Conservation (phyloP, 139 green algal genomes). For the Chlamydomonas sp. region DNA sequence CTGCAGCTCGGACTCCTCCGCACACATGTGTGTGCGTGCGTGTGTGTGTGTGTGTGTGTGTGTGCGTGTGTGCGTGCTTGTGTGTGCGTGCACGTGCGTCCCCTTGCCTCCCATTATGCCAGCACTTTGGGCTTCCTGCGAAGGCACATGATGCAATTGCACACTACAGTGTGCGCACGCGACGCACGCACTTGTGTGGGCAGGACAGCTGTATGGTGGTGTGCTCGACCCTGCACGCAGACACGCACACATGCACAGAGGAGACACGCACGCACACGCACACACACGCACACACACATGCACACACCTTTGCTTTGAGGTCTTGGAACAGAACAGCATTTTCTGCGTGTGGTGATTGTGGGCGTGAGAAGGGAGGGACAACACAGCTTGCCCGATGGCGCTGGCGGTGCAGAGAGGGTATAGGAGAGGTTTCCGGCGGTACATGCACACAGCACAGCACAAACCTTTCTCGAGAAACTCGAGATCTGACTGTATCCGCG, state of each 20-base stretch:
- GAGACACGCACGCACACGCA: no score
- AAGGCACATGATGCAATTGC: no score
- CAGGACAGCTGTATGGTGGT: background rate
- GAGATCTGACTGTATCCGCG: constrained; percentile 7
- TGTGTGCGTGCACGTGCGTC: background rate
- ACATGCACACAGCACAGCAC: no score
- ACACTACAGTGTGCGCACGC: background rate
- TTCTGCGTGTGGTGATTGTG: no score
- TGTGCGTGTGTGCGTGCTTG: background rate
- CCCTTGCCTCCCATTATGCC: no score
- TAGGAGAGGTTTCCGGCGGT: no score
- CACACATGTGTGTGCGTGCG: background rate
- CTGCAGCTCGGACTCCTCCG: background rate
- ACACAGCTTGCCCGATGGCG: no score
- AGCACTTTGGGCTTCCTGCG: background rate
- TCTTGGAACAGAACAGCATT: constrained; percentile 4
- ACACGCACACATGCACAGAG: no score
- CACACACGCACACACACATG: no score
- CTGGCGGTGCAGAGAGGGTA: no score
- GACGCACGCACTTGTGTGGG: background rate
- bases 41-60: background rate
- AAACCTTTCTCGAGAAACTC: constrained; percentile 13
- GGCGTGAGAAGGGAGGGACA: no score
- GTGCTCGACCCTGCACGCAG: no score
- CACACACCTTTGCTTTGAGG: background rate